Base-by-base conservation (phyloP, 306 rosid genomes). In the Vachellia pachyceras region DNA sequence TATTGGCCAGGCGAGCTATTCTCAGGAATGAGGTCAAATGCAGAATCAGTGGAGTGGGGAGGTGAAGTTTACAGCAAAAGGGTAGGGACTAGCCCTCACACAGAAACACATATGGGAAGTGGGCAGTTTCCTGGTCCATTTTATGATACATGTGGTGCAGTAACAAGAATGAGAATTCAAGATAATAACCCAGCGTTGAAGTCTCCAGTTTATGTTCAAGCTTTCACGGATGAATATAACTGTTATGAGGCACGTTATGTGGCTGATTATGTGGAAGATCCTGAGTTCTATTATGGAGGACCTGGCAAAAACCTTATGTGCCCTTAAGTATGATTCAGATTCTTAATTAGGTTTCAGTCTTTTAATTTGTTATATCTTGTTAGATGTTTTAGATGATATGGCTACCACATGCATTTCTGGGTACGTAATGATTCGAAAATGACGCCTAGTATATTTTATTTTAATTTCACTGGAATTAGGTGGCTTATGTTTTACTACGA, bases 1-100 rank as follows among this genome's bases (percentile, higher is more conserved):
- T 92, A 92, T 74, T 92, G 95, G 95, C 97, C 94, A 10, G 20
- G 75, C 0, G 90, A 88, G 73, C 57, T 92, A 64, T 89, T 92
- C 50, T 0, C 15, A 1, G 55, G 61, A 3, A 49, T 90, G 46
- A 18, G 66, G 8, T 67, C 70, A 18, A 73, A 84, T 10, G 97
- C 95, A 7, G 84, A 79, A 23, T 77, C 89, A 5, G 95, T 89
- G 65, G 90, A 90, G 14, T 90, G 97, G 97, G 92, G 92, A 63
- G 95, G 97, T 45, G 95, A 92, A 85, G 97, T 92, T 22, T 87
- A 89, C 47, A 90, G 97, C 78, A 3, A 86, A 42, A 82, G 25
- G 0, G 67, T 85, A 37, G 84, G 84, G 11, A 81, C 75, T 0
- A 65, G 60, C 65, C 95, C 95, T 42, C 97, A 90, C 76, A 92